Evolutionary conservation across 176 grass and related monocot species (phyloP).

Genomic region (Avena insularis): DNA sequence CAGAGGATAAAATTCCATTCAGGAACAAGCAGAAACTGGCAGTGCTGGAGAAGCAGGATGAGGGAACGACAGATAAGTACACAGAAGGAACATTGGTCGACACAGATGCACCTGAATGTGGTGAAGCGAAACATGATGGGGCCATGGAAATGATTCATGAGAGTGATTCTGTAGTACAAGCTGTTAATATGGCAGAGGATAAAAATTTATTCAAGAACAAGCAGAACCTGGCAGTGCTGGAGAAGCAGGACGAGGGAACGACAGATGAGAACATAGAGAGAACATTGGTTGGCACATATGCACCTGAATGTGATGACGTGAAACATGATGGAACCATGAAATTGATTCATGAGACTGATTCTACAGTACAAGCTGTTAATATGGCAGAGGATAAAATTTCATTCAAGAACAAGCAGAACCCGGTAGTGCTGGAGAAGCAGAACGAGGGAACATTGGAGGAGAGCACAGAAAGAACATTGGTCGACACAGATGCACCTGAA

Average conservation of each 20-base stretch:
- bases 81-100: conserved; percentile 14
- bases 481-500: conserved; percentile 36
- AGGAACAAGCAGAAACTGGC: conserved; percentile 27
- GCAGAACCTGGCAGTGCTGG: conserved; percentile 25
- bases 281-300: conserved; percentile 33
- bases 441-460: conserved; percentile 25
- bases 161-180: conserved; percentile 22
- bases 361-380: conserved; percentile 27
- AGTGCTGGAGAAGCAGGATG: conserved; percentile 29
- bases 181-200: conserved; percentile 13
- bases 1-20: neutral
- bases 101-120: conserved; percentile 40
- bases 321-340: conserved; percentile 32
- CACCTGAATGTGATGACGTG: conserved; percentile 35
- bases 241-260: conserved; percentile 26
- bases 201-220: conserved; percentile 3
- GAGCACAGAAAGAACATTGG: conserved; percentile 23
- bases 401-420: conserved; percentile 36
- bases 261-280: conserved; percentile 18
- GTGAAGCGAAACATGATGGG: conserved; percentile 31
- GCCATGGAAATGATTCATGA: conserved; percentile 6
- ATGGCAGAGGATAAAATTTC: neutral
- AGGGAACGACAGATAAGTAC: conserved; percentile 22
- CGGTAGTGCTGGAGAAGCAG: conserved; percentile 12
- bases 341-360: conserved; percentile 17